Conservation (phyloP, 2,329 filamentous ascomycete genomes). For the Penicillium sp. region DNA sequence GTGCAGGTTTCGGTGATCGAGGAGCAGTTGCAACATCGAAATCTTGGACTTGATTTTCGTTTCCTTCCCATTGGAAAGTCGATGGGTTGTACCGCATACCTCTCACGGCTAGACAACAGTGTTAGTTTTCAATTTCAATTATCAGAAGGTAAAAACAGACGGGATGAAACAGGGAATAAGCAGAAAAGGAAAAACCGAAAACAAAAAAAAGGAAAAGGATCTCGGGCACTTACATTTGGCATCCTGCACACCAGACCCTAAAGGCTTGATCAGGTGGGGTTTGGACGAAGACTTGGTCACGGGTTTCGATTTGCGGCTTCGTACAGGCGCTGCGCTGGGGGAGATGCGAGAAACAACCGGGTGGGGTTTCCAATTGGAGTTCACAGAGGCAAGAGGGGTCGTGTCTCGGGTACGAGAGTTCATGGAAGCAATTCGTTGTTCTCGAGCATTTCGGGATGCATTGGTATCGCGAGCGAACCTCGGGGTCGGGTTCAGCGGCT, state of each 20-base stretch:
- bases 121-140: constrained; percentile 15
- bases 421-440: constrained; percentile 61
- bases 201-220: not conserved
- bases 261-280: constrained; percentile 86
- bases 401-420: constrained; percentile 47
- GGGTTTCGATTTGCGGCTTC: constrained; percentile 51
- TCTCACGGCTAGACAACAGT: constrained; percentile 70
- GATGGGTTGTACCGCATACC: constrained; percentile 95
- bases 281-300: constrained; percentile 57
- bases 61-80: constrained; percentile 92
- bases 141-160: not conserved
- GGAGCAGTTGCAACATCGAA: constrained; percentile 68
- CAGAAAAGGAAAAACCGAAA: not conserved
- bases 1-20: constrained; percentile 52
- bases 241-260: constrained; percentile 73
- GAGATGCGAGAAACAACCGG: constrained; percentile 58
- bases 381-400: constrained; percentile 58
- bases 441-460: constrained; percentile 68
- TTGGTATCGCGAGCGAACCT: constrained; percentile 71
- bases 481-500: constrained; percentile 58
- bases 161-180: not conserved
- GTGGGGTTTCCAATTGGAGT: constrained; percentile 65
- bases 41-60: constrained; percentile 78
- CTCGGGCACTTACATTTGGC: constrained; percentile 71
- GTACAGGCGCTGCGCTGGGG: constrained; percentile 56